These are phyloP conservation scores for Luffa acutangula DNA, from an alignment of 306 rosid species.

Conservation along the genomic window DNA sequence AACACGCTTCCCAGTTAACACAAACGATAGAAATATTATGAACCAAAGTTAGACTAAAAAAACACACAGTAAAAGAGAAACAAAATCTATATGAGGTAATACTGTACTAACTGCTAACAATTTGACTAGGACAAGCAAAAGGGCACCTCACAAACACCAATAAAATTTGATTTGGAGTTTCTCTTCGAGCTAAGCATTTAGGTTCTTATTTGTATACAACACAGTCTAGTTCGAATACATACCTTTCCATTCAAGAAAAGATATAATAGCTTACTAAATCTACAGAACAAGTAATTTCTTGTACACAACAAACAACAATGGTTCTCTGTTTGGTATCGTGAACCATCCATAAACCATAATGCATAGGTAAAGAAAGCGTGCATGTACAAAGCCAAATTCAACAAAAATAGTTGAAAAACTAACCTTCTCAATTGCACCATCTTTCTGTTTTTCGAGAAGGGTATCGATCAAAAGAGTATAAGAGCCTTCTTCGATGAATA, in stretches of 20 bases:
- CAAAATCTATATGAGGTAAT: not conserved
- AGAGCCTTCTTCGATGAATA: conserved; percentile 34
- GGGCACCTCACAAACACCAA: not conserved
- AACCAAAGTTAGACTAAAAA: not conserved
- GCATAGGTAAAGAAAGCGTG: not conserved
- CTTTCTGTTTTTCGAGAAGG: conserved; percentile 22
- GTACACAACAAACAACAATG: not conserved
- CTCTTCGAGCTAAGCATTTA: not conserved
- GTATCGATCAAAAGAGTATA: conserved; percentile 33
- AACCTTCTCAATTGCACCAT: conserved; percentile 11
- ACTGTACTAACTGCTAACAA: not conserved
- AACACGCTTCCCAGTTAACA: not conserved
- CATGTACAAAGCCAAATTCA: not conserved
- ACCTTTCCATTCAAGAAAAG: not conserved
- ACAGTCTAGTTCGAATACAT: not conserved
- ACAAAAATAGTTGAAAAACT: not conserved
- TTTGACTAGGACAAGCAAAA: not conserved
- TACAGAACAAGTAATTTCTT: not conserved
- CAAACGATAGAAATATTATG: not conserved
- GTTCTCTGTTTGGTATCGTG: not conserved
- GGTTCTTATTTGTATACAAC: not conserved
- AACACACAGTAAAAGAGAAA: not conserved
- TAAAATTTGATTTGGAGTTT: not conserved
- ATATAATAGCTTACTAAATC: not conserved
- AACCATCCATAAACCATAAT: not conserved